These are phyloP conservation scores for Aureobasidium musti DNA, from an alignment of 2,329 filamentous ascomycete species.

Conservation along the genomic window DNA sequence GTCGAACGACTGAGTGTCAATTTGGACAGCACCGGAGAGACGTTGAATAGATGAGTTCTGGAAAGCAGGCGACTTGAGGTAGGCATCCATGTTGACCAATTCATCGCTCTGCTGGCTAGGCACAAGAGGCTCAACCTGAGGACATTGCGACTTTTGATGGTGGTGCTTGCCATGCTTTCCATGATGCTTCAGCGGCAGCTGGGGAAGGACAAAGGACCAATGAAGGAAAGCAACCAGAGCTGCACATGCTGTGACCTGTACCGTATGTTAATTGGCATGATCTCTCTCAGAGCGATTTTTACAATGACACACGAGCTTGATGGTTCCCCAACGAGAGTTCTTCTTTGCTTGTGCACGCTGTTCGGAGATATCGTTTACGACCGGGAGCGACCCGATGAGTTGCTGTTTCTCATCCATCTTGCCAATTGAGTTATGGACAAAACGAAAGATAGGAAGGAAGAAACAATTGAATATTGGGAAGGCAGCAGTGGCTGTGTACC, in stretches of 20 bases:
- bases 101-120: slow-evolving; percentile 31
- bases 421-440: not conserved
- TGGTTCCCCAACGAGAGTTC: slow-evolving; percentile 7
- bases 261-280: not conserved
- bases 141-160: slow-evolving; percentile 26
- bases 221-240: slow-evolving; percentile 4
- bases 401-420: slow-evolving; percentile 27
- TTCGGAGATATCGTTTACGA: not conserved
- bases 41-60: slow-evolving; percentile 46
- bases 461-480: not conserved
- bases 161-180: slow-evolving; percentile 29
- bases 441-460: not conserved
- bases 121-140: slow-evolving; percentile 31
- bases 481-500: slow-evolving; percentile 22
- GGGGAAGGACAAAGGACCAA: slow-evolving; percentile 6
- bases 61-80: slow-evolving; percentile 39
- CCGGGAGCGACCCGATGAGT: slow-evolving; percentile 34
- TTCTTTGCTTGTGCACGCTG: slow-evolving; percentile 26
- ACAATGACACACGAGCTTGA: not conserved
- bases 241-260: slow-evolving; percentile 1
- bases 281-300: not conserved
- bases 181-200: slow-evolving; percentile 17
- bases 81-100: slow-evolving; percentile 39
- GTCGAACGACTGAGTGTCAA: slow-evolving; percentile 59
- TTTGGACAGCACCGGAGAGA: slow-evolving; percentile 58